Evolutionary conservation across 371 early-diverging fungal genomes (phyloP).

Genomic region (Mucor lusitanicus): DNA sequence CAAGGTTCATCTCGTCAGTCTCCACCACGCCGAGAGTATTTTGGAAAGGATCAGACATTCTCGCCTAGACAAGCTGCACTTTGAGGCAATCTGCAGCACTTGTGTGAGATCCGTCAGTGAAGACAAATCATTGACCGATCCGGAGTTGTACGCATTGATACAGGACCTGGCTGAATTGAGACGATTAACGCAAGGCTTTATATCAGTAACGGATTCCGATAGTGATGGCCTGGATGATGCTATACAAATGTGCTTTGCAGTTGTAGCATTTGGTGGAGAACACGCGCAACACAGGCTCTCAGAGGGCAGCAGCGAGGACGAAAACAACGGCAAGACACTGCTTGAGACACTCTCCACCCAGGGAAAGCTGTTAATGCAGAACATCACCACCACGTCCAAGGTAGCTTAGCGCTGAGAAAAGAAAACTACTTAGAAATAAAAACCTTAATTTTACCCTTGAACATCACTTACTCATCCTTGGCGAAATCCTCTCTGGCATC

Average conservation of each 20-base stretch:
- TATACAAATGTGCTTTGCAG: constrained; percentile 11
- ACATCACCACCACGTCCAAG: background rate
- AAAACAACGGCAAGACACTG: background rate
- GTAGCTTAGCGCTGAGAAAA: background rate
- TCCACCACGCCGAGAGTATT: background rate
- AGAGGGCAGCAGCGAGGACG: background rate
- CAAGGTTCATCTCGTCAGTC: background rate
- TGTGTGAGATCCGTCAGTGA: background rate
- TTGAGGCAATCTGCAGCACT: constrained; percentile 2
- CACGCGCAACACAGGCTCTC: background rate
- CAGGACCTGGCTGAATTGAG: constrained; percentile 17
- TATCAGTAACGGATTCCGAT: background rate
- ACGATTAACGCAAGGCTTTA: constrained; percentile 1
- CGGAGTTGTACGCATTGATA: constrained; percentile 3
- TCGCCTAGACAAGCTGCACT: background rate
- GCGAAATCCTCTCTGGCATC: background rate
- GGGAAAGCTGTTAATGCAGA: constrained; percentile 10
- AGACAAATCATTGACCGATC: constrained; percentile 1
- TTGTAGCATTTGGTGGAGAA: constrained; percentile 7
- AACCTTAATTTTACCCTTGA: background rate
- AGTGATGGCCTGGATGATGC: constrained; percentile 9
- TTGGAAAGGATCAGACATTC: constrained; percentile 6
- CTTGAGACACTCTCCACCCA: constrained; percentile 1
- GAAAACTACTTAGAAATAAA: background rate
- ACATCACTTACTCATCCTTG: background rate